Percentiles rank a stretch among this genome's conserved stretches.
Conservation (phyloP, 208 protist genomes). For the Acanthamoeba royreba region DNA sequence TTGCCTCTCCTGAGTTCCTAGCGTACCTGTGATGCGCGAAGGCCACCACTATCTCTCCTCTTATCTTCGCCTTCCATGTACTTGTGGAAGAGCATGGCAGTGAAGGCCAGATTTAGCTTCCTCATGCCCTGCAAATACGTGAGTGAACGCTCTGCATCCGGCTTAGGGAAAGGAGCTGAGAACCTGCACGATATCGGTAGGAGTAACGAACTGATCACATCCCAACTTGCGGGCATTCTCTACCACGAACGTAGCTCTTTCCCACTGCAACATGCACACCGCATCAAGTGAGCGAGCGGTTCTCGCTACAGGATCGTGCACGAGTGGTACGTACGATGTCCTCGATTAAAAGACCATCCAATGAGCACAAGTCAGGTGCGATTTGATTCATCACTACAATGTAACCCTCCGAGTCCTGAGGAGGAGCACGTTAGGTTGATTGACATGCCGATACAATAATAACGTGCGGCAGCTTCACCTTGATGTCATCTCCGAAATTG, state of each 20-base stretch:
- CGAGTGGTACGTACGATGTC: not conserved
- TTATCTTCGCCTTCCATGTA: not conserved
- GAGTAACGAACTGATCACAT: not conserved
- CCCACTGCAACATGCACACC: not conserved
- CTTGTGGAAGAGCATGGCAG: not conserved
- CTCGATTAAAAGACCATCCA: not conserved
- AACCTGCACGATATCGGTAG: not conserved
- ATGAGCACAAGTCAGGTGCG: not conserved
- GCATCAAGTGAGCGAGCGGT: not conserved
- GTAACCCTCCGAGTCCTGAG: not conserved
- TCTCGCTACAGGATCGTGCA: too few relatives aligned
- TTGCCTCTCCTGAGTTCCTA: too few relatives aligned
- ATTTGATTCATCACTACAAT: constrained; percentile 18
- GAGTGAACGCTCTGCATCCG: not conserved
- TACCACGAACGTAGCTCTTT: not conserved
- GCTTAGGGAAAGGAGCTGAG: too few relatives aligned
- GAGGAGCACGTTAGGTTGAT: not conserved
- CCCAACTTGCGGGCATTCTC: not conserved
- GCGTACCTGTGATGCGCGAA: too few relatives aligned
- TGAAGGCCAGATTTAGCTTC: constrained; percentile 8
- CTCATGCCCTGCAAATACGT: not conserved
- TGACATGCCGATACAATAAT: not conserved
- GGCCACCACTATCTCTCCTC: not conserved
- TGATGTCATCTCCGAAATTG: constrained; percentile 25
- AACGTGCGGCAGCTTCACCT: not conserved